Percentiles rank a stretch among this genome's conserved stretches.
Evolutionary conservation across 73 alveolate genomes (phyloP).

Genomic region (Symbiodinium natans): DNA sequence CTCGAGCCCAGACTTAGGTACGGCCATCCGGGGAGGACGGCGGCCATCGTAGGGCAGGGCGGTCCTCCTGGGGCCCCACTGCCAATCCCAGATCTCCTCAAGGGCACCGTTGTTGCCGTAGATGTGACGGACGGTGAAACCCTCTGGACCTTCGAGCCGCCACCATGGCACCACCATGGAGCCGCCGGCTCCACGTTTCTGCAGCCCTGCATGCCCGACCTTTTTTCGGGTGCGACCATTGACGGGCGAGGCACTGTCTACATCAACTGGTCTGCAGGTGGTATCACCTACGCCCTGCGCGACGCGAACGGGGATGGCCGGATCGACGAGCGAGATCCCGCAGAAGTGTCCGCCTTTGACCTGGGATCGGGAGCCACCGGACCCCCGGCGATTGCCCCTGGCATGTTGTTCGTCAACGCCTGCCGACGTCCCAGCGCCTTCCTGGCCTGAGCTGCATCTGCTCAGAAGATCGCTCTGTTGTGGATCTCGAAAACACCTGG

Average conservation of each 20-base stretch:
- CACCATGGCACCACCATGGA: slow-evolving; percentile 3
- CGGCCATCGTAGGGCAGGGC: neutral
- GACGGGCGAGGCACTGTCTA: slow-evolving; percentile 30
- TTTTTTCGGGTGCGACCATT: neutral
- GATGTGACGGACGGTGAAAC: neutral
- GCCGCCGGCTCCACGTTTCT: neutral
- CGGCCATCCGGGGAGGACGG: neutral
- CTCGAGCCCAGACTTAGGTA: too few species aligned
- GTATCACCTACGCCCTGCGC: slow-evolving; percentile 49
- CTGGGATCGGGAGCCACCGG: neutral
- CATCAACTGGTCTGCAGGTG: slow-evolving; percentile 62
- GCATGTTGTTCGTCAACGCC: neutral
- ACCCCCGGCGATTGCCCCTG: neutral
- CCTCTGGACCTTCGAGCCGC: neutral
- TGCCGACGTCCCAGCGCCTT: neutral
- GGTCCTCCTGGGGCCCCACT: neutral
- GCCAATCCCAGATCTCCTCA: neutral
- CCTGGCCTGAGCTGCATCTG: too few species aligned
- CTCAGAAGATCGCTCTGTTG: too few species aligned
- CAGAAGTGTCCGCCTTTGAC: neutral
- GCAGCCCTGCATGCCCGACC: neutral
- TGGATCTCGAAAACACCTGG: too few species aligned
- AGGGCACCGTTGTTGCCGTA: neutral
- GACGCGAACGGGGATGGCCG: neutral
- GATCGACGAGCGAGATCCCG: neutral